Base-by-base conservation (phyloP, 2,329 filamentous ascomycete genomes). In the Acephala macrosclerotiorum region DNA sequence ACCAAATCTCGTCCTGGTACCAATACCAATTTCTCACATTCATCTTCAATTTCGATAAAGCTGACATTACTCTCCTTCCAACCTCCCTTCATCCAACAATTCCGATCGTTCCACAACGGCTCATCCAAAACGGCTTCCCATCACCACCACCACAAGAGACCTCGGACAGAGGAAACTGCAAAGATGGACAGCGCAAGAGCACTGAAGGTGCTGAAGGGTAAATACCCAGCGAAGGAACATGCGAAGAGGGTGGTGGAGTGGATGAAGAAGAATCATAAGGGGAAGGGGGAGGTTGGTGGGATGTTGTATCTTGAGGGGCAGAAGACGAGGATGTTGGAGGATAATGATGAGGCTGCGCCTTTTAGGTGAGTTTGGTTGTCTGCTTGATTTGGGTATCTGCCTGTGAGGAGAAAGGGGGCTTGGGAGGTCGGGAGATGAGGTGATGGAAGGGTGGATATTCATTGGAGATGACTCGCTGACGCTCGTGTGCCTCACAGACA, bases 261-360 rank as follows among this genome's bases (percentile, higher is more conserved):
- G 77, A 89, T 98, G 69, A 85, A 86, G 62, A 82, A 86, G 67
- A 88, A 91, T 76, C 81, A 89, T 47, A 87, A 91, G 36, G 84
- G 87, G 69, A 83, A 83, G 64, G 85, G 82, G 35, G 94, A 87
- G 69, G 84, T 83, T 64, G 85, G 82, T 36, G 94, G 94, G 57
- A 84, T 95, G 20, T 85, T 99, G 64, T 99, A 97, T 77, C 84
- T 98, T 55, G 95, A 98, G 82, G 91, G 90, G 61, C 91, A 94
- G 75, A 88, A 90, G 78, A 93, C 90, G 69, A 89, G 87, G 76
- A 83, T 97, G 78, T 87, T 92, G 56, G 95, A 98, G 80, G 95
- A 99, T 78, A 95, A 93, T 75, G 96, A 98, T 79, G 89, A 92
- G 75, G 85, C 90, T 8, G 87, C 89, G 74, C 93, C 89, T 26